Percentiles rank a stretch among this genome's conserved stretches.
Conservation (phyloP, 2,329 filamentous ascomycete species). For the Exophiala bonariae region DNA sequence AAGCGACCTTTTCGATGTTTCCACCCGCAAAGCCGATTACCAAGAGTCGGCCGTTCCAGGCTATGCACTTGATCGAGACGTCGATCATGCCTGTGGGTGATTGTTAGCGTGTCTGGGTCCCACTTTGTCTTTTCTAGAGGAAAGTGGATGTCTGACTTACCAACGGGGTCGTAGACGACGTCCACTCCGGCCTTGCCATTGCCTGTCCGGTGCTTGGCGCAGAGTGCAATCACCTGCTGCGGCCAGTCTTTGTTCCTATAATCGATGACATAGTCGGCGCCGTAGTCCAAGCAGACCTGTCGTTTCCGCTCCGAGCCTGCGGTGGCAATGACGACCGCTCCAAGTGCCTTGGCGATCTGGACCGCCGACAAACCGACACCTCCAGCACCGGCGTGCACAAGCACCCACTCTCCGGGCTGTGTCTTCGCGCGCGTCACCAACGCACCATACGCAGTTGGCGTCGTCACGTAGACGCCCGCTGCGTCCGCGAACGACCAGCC, state of each 20-base stretch:
- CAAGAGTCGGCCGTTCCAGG: conserved; percentile 87
- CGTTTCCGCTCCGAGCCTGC: conserved; percentile 79
- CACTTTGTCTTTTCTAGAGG: neutral
- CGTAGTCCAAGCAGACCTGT: conserved; percentile 74
- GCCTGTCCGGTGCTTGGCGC: conserved; percentile 57
- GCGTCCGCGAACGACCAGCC: conserved; percentile 85
- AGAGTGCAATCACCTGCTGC: conserved; percentile 70
- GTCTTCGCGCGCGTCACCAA: conserved; percentile 76
- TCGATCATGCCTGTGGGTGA: conserved; percentile 63
- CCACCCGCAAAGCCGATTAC: conserved; percentile 88
- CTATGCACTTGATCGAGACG: conserved; percentile 82
- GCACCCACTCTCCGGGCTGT: conserved; percentile 78
- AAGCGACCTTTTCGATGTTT: conserved; percentile 83
- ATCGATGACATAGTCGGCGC: conserved; percentile 80
- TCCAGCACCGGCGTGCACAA: conserved; percentile 89
- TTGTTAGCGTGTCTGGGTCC: conserved; percentile 1
- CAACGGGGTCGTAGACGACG: conserved; percentile 93
- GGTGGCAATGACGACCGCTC: conserved; percentile 90
- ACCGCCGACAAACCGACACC: conserved; percentile 90
- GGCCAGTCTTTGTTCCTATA: conserved; percentile 73
- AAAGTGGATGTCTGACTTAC: conserved; percentile 36
- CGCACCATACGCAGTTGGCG: conserved; percentile 83
- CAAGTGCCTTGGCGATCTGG: conserved; percentile 88
- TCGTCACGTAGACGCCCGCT: conserved; percentile 87
- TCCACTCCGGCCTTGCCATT: conserved; percentile 71